Conservation (phyloP, 2,329 filamentous ascomycete genomes). For the Trichoderma koningiopsis region DNA sequence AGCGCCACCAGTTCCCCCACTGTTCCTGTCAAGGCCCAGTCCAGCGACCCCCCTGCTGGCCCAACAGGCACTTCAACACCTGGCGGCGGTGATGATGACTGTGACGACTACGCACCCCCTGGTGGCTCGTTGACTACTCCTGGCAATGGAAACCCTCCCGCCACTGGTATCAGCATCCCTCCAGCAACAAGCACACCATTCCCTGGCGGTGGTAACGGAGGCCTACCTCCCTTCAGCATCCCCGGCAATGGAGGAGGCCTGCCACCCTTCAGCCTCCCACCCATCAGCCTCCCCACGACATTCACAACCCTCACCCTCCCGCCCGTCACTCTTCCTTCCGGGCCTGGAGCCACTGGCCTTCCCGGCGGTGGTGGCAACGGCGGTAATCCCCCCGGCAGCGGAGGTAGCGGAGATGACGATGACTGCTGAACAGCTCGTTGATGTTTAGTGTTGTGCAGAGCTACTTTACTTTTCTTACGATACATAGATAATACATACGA, state of each 20-base stretch:
- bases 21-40: background rate
- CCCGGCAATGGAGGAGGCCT: too few species aligned
- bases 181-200: too few species aligned
- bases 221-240: too few species aligned
- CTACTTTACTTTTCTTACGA: background rate
- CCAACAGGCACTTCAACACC: background rate
- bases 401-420: background rate
- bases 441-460: background rate
- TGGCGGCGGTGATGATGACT: background rate
- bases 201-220: too few species aligned
- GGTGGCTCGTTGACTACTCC: background rate
- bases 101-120: background rate
- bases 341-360: conserved; percentile 6
- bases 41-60: background rate
- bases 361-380: too few species aligned
- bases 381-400: background rate
- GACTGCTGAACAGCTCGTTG: background rate
- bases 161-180: too few species aligned
- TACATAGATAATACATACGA: conserved; percentile 20
- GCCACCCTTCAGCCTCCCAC: too few species aligned
- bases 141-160: background rate
- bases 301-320: conserved; percentile 17
- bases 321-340: conserved; percentile 1
- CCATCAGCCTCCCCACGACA: conserved; percentile 1
- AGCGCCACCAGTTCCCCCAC: background rate